phyloP scores from a whole-genome alignment of 1,284 basidiomycete species.

The Tranzscheliella williamsii region DNA sequence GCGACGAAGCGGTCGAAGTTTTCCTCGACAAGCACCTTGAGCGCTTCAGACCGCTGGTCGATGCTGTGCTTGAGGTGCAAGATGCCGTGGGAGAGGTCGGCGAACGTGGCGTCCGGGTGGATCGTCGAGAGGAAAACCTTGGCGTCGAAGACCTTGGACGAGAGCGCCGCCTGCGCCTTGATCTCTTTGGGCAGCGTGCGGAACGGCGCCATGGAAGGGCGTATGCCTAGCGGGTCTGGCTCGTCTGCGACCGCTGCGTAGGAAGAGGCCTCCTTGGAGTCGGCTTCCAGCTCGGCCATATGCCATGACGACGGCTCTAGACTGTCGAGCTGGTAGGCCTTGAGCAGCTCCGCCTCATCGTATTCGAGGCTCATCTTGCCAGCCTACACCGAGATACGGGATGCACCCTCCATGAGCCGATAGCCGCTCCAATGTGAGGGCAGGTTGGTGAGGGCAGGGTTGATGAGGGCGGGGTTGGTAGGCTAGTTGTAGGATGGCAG shows the following conservation, averaged over 20 bases:
- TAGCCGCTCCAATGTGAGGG: too few relatives aligned
- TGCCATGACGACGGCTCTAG: conserved; percentile 60
- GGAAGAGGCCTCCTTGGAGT: conserved; percentile 12
- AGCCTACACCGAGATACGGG: too few relatives aligned
- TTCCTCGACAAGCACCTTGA: conserved; percentile 98
- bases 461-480: too few relatives aligned
- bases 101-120: conserved; percentile 93
- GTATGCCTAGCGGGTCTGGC: conserved; percentile 61
- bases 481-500: too few relatives aligned
- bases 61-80: conserved; percentile 70
- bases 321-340: conserved; percentile 61
- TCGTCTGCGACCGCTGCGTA: conserved; percentile 44
- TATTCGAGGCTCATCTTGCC: conserved; percentile 42
- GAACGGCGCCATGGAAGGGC: conserved; percentile 62
- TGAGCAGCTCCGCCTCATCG: conserved; percentile 59
- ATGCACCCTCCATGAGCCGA: too few relatives aligned
- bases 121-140: conserved; percentile 88
- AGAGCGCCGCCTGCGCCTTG: conserved; percentile 50
- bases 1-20: conserved; percentile 88
- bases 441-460: too few relatives aligned
- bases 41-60: conserved; percentile 80
- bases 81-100: conserved; percentile 73
- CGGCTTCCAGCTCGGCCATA: conserved; percentile 17
- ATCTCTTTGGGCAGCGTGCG: conserved; percentile 31
- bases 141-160: conserved; percentile 93